These are phyloP conservation scores for Prunus fruticosa DNA, from an alignment of 306 rosid species.

Conservation along the genomic window DNA sequence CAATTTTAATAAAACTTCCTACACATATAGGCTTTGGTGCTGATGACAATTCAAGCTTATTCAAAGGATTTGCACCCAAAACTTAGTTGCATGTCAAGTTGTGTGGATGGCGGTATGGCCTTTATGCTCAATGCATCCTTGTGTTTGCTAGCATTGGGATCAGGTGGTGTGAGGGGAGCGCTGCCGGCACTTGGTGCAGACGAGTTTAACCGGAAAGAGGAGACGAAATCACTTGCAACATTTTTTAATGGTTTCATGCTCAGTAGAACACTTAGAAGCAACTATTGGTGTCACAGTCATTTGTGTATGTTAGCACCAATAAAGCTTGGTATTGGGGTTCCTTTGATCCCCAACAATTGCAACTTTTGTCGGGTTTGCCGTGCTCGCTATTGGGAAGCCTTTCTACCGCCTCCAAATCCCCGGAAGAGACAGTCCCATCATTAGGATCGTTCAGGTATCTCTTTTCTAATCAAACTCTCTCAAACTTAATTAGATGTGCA, in stretches of 20 bases:
- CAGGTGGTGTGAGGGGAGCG: slow-evolving; percentile 75
- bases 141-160: slow-evolving; percentile 56
- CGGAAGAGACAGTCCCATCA: slow-evolving; percentile 56
- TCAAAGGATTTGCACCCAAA: slow-evolving; percentile 52
- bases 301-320: slow-evolving; percentile 61
- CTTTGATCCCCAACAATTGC: slow-evolving; percentile 47
- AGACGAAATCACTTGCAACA: slow-evolving; percentile 62
- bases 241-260: slow-evolving; percentile 66
- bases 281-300: slow-evolving; percentile 58
- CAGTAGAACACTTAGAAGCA: slow-evolving; percentile 63
- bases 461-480: not conserved
- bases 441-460: slow-evolving; percentile 53
- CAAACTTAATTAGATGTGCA: not conserved
- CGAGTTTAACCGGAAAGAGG: slow-evolving; percentile 59
- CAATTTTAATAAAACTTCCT: not conserved
- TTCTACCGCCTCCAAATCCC: slow-evolving; percentile 59
- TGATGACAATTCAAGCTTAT: slow-evolving; percentile 58
- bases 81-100: slow-evolving; percentile 37
- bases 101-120: slow-evolving; percentile 51
- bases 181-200: slow-evolving; percentile 83
- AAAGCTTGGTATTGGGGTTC: slow-evolving; percentile 75
- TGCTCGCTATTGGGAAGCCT: slow-evolving; percentile 69
- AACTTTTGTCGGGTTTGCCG: slow-evolving; percentile 46
- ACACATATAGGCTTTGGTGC: slow-evolving; percentile 41
- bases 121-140: slow-evolving; percentile 55